Base-by-base conservation (phyloP, 108 stramenopile genomes). In the Cyclotella atomus region DNA sequence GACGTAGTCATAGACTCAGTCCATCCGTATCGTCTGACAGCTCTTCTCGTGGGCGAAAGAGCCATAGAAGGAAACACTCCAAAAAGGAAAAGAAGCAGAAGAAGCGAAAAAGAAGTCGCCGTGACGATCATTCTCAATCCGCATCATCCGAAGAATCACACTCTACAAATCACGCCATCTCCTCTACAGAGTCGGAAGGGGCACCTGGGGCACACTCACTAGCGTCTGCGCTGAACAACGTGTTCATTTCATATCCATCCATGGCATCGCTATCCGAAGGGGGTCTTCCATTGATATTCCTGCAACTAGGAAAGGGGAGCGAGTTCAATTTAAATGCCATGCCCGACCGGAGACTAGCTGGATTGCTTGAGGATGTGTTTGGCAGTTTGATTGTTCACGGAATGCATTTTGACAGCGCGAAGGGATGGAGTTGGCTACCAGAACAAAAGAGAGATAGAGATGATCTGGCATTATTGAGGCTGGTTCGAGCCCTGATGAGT, bases 401-500 rank as follows among this genome's bases (percentile, higher is more conserved):
- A 44, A 78, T 82, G 77, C 71, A 72, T 35, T 23, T 71, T 28
- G 29, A 32, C 3, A 65, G 25, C 0, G 44, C n/a, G n/a, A n/a
- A 59, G 32, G 62, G 52, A 36, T 81, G 80, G 80, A 59, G 56
- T 47, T 81, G 80, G 80, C 10, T 30, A 6, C 20, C 19, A 34
- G 10, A 47, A 30, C 55, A 30, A 12, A 15, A 43, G 28, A 23
- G 50, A 32, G 23, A 49, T 67, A 36, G 53, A 7, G 71, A 82
- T 59, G 64, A 68, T 7, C 68, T 67, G 54, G 76, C 77, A 24
- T 74, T 82, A 30, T 63, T 82, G 30, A 62, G 77, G 35, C 32
- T 88, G 38, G 65, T 86, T 25, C 75, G 90, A 43, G 77, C 84
- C 3, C 52, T 93, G 54, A 62, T 93, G 66, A 84, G 87, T 80